These are phyloP conservation scores for Penicillium sp. DNA, from an alignment of 2,329 filamentous ascomycete species.

Conservation along the genomic window DNA sequence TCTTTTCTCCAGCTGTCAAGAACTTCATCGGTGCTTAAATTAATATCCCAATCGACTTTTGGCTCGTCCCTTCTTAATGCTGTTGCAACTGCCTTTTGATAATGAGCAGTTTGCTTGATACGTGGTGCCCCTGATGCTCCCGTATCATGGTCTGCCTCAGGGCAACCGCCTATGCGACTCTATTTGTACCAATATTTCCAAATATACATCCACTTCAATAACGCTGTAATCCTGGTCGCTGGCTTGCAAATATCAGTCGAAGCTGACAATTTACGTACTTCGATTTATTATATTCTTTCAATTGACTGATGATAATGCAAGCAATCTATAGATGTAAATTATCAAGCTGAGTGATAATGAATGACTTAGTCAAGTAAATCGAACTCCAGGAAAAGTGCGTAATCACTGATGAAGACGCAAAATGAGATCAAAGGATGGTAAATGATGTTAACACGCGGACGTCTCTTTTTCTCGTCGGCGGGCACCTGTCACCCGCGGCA, in stretches of 20 bases:
- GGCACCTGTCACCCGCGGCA: no score
- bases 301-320: neutral
- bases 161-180: neutral
- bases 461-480: no score
- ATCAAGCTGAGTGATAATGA: neutral
- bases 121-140: constrained; percentile 24
- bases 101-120: neutral
- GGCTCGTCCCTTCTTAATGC: constrained; percentile 30
- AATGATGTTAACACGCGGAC: no score
- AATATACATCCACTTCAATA: constrained; percentile 9
- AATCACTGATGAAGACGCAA: neutral
- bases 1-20: constrained; percentile 64
- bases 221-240: neutral
- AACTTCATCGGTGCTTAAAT: constrained; percentile 70
- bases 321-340: neutral
- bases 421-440: no score
- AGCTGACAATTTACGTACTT: neutral
- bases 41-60: constrained; percentile 39
- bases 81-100: neutral
- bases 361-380: neutral
- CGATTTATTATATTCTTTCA: neutral
- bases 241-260: neutral
- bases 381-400: neutral
- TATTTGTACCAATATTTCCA: constrained; percentile 12
- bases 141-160: constrained; percentile 31